Evolutionary conservation across 1,284 basidiomycete genomes (phyloP).

Genomic region (Cryptococcus amylolentus): DNA sequence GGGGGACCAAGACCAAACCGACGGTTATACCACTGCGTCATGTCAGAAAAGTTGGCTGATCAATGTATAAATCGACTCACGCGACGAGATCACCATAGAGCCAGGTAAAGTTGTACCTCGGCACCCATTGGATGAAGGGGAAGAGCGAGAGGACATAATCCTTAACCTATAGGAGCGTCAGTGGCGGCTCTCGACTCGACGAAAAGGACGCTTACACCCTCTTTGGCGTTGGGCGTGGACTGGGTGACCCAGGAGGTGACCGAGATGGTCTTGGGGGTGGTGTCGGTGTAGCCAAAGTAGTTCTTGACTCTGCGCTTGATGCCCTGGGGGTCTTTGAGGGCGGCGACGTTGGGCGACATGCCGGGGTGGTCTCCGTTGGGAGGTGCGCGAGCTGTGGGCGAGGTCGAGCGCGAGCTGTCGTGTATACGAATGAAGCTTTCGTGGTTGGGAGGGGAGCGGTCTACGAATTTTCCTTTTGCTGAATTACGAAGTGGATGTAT

Average conservation of each 20-base stretch:
- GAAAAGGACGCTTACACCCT: constrained; percentile 20
- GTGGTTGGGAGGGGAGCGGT: not conserved
- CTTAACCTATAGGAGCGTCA: constrained; percentile 45
- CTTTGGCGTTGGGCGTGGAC: constrained; percentile 21
- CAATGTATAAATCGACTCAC: constrained; percentile 27
- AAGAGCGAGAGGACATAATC: constrained; percentile 69
- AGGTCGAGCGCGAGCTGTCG: not conserved
- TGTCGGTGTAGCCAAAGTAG: constrained; percentile 36
- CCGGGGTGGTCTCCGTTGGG: not conserved
- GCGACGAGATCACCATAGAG: constrained; percentile 72
- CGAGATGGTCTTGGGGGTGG: constrained; percentile 36
- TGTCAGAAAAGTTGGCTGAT: constrained; percentile 6
- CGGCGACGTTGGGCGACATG: constrained; percentile 2
- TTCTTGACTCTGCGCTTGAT: constrained; percentile 24
- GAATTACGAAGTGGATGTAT: constrained; percentile 1
- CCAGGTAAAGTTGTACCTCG: constrained; percentile 63
- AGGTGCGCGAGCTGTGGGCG: constrained; percentile 1
- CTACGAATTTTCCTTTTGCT: constrained; percentile 2
- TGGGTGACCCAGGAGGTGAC: constrained; percentile 26
- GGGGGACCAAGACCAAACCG: constrained; percentile 85
- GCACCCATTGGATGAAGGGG: constrained; percentile 77
- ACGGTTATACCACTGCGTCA: constrained; percentile 65
- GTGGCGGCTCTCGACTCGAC: not conserved
- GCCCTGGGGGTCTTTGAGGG: not conserved
- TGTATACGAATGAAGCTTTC: constrained; percentile 1